Base-by-base conservation (phyloP, 257 asterid genomes). In the Solanum tarapatanum region DNA sequence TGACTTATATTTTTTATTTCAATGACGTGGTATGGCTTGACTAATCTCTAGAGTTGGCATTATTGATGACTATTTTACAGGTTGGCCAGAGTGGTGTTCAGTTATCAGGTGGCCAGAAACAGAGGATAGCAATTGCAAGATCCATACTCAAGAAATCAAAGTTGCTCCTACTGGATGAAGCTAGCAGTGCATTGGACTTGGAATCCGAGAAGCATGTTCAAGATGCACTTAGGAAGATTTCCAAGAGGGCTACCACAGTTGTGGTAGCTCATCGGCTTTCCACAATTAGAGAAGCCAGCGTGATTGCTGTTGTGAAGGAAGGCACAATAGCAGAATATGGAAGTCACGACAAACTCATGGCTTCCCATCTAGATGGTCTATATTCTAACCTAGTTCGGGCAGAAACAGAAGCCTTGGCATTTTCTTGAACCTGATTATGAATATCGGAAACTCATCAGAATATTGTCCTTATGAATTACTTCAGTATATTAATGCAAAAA, bases 91-190 rank as follows among this genome's bases (percentile, higher is more conserved):
- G 95, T 77, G 98, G 98, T 6, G 94, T 94, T 17, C 98, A 94
- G 39, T 87, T 95, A 86, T 95, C 98, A 11, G 98, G 98, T 11
- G 98, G 98, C 30, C 98, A 95, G 89, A 95, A 95, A 91, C 98
- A 95, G 87, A 90, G 98, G 88, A 94, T 95, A 58, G 97, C 98
- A 14, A 95, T 95, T 88, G 98, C 98, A 13, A 91, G 98, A 84
- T 97, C 97, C 0, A 92, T 94, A 70, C 87, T 95, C 26, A 94
- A 94, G 92, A 94, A 93, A 85, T 90, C 98, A 23, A 92, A 91
- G 86, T 87, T 95, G 68, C 89, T 95, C 4, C 87, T 95, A 80
- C 87, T 95, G 39, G 98, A 95, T 74, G 98, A 95, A 90, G 98
- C 98, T 30, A 95, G 98, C 90, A 95, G 98, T 75, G 98, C 98